A percentile compares a stretch with the other conserved stretches of the same genome.
These are phyloP conservation scores for Argentina anserina DNA, from an alignment of 306 rosid species.

Conservation along the genomic window DNA sequence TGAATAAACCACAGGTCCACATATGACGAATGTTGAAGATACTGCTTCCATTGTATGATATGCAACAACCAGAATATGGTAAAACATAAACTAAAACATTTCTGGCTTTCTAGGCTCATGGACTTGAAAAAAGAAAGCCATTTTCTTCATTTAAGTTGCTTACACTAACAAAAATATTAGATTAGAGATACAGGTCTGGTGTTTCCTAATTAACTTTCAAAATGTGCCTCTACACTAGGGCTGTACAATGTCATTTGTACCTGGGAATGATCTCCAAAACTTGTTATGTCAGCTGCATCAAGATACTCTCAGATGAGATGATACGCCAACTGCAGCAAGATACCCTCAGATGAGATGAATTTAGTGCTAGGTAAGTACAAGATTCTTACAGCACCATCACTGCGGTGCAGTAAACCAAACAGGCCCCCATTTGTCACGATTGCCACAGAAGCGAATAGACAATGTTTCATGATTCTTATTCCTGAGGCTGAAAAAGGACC, in stretches of 20 bases:
- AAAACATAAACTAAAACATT: not conserved
- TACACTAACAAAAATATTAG: not conserved
- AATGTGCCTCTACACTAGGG: not conserved
- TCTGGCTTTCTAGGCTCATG: not conserved
- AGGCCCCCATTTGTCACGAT: conserved; percentile 43
- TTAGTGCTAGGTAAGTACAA: conserved; percentile 4
- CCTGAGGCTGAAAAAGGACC: conserved; percentile 46
- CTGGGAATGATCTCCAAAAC: not conserved
- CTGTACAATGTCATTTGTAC: not conserved
- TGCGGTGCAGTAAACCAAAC: conserved; percentile 57
- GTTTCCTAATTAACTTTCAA: not conserved
- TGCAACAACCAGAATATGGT: not conserved
- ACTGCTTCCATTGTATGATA: conserved; percentile 1
- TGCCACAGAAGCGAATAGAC: conserved; percentile 42
- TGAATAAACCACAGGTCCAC: not conserved
- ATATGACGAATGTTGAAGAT: not conserved
- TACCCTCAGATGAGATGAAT: not conserved
- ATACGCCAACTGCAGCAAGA: not conserved
- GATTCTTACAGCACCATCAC: conserved; percentile 55
- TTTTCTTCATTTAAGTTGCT: not conserved
- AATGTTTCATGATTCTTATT: conserved; percentile 7
- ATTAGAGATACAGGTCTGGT: not conserved
- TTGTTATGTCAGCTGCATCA: not conserved
- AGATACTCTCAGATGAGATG: too few species aligned
- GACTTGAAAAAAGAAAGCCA: not conserved